Conservation (phyloP, 768 basidiomycete species). For the Trametes coccinea region DNA sequence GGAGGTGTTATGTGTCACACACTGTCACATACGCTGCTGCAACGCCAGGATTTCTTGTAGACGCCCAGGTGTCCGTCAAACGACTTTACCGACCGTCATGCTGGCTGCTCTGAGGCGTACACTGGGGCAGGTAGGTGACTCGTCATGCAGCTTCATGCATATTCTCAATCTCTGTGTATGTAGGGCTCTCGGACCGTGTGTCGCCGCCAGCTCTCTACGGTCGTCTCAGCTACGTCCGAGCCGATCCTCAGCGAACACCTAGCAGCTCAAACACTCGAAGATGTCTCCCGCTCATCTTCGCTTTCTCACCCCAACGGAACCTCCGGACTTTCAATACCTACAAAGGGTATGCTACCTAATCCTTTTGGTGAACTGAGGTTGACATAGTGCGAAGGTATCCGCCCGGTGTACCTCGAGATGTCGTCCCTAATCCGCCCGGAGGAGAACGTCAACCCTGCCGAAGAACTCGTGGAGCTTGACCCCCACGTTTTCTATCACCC, state of each 20-base stretch:
- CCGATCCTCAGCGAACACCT: background rate
- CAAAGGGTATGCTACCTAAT: background rate
- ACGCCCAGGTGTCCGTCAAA: background rate
- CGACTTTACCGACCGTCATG: conserved; percentile 22
- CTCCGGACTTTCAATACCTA: background rate
- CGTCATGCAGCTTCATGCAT: background rate
- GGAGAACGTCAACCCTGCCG: conserved; percentile 42
- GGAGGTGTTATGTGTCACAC: background rate
- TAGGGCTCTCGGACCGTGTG: conserved; percentile 6
- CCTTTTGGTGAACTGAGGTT: background rate
- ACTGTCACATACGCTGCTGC: background rate
- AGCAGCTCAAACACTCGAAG: background rate
- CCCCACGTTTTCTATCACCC: conserved; percentile 87
- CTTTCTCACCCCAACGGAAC: background rate
- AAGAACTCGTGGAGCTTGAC: conserved; percentile 62
- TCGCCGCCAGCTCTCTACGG: conserved; percentile 27
- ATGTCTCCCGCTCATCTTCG: background rate
- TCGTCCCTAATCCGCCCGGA: conserved; percentile 54
- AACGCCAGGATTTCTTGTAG: background rate
- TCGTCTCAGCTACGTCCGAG: background rate
- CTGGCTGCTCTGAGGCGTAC: conserved; percentile 28
- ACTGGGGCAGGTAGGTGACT: conserved; percentile 24
- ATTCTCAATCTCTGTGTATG: background rate
- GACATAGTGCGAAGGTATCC: conserved; percentile 34
- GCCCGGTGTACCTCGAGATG: conserved; percentile 62